These are phyloP conservation scores for Raffaelea arxii DNA, from an alignment of 2,329 filamentous ascomycete genomes.

Conservation along the genomic window DNA sequence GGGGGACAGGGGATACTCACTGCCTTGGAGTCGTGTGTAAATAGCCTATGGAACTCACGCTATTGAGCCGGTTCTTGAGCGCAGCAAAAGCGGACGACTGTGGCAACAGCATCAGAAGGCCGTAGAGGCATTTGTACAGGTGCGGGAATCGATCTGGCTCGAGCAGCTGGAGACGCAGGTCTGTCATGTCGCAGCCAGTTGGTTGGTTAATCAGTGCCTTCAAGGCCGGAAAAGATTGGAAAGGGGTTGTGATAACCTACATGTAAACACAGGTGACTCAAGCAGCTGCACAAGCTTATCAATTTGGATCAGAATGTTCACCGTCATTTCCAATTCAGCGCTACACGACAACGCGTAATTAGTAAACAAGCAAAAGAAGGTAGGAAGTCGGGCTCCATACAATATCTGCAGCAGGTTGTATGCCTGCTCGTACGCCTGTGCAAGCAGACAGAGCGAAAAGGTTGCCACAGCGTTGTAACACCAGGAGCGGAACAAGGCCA, in stretches of 20 bases:
- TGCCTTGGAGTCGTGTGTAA: constrained; percentile 71
- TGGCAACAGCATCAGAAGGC: constrained; percentile 93
- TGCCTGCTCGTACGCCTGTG: constrained; percentile 95
- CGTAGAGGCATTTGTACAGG: constrained; percentile 95
- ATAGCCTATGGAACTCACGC: constrained; percentile 93
- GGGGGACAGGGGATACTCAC: constrained; percentile 33
- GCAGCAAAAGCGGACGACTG: constrained; percentile 96
- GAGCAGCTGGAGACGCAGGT: constrained; percentile 85
- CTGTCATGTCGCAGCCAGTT: constrained; percentile 30
- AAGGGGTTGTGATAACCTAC: constrained; percentile 38
- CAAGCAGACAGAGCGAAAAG: constrained; percentile 88
- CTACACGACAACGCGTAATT: constrained; percentile 30
- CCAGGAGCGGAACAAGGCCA: constrained; percentile 90
- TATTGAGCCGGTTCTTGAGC: constrained; percentile 91
- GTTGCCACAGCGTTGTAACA: constrained; percentile 98
- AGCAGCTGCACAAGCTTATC: constrained; percentile 96
- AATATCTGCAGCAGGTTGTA: constrained; percentile 95
- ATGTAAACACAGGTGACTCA: constrained; percentile 96
- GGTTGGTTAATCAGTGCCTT: neutral
- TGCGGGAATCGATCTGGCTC: constrained; percentile 93
- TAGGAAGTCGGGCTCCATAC: constrained; percentile 36
- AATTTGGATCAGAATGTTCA: constrained; percentile 97
- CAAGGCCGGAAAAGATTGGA: neutral
- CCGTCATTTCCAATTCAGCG: constrained; percentile 95
- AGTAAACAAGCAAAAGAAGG: neutral